Percentiles rank a stretch among this genome's conserved stretches.
Conservation (phyloP, 1,284 basidiomycete species). For the Pseudozyma pruni region DNA sequence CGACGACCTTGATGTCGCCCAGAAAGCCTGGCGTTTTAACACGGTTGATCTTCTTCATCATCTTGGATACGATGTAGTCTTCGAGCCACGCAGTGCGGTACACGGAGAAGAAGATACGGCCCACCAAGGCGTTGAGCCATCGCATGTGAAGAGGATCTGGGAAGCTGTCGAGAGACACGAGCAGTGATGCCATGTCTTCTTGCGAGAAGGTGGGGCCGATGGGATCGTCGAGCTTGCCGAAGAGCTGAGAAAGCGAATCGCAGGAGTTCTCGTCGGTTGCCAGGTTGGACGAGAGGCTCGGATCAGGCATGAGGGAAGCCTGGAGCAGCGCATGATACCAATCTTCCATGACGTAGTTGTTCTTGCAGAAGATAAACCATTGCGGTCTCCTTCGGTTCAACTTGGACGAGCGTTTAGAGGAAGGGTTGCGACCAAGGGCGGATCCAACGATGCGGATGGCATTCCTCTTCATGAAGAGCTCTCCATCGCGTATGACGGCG, state of each 20-base stretch:
- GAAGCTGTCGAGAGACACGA: constrained; percentile 85
- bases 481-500: constrained; percentile 55
- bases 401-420: constrained; percentile 14
- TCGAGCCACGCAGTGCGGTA: constrained; percentile 86
- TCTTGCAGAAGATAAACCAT: constrained; percentile 66
- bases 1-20: constrained; percentile 83
- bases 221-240: constrained; percentile 64
- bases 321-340: constrained; percentile 92
- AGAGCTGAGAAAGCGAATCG: constrained; percentile 12
- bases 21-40: constrained; percentile 88
- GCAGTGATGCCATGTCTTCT: constrained; percentile 83
- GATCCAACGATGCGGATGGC: constrained; percentile 60
- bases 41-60: constrained; percentile 93
- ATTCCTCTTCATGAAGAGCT: constrained; percentile 65
- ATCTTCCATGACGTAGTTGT: constrained; percentile 74
- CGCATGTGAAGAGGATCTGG: constrained; percentile 95
- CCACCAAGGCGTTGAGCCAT: constrained; percentile 94
- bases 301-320: constrained; percentile 72
- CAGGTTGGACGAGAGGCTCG: constrained; percentile 12
- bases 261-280: constrained; percentile 20
- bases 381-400: constrained; percentile 32
- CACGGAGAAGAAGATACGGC: constrained; percentile 89
- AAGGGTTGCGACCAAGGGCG: constrained; percentile 10
- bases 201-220: constrained; percentile 76
- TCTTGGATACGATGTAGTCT: constrained; percentile 81